These are phyloP conservation scores for Cruciata laevipes DNA, from an alignment of 257 asterid genomes.

Conservation along the genomic window DNA sequence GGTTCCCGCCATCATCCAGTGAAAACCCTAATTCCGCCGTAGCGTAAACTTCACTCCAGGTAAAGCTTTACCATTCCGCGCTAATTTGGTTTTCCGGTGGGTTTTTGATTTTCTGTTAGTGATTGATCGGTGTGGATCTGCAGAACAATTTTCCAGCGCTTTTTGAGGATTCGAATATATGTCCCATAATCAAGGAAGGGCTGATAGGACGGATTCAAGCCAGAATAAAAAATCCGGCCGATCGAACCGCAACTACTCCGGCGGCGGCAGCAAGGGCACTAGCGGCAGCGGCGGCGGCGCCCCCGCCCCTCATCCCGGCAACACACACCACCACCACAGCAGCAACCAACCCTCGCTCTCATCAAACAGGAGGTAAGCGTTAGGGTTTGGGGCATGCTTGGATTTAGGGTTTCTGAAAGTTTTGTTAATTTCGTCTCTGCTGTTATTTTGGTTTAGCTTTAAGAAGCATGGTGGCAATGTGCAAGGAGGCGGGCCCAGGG, in stretches of 20 bases:
- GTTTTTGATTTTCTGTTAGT: background rate
- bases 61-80: background rate
- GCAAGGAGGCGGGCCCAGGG: conserved; percentile 48
- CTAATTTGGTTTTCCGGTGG: conserved; percentile 3
- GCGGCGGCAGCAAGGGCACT: conserved; percentile 24
- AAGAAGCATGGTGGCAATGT: conserved; percentile 49
- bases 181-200: conserved; percentile 40
- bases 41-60: conserved; percentile 30
- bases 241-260: conserved; percentile 24
- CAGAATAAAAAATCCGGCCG: conserved; percentile 33
- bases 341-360: conserved; percentile 18
- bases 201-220: conserved; percentile 33
- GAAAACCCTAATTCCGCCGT: conserved; percentile 35
- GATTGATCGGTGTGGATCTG: conserved; percentile 50
- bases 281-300: conserved; percentile 33
- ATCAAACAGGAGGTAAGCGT: conserved; percentile 21
- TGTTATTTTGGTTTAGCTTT: conserved; percentile 23
- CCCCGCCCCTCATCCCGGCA: conserved; percentile 25
- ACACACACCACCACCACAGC: conserved; percentile 2
- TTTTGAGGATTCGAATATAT: conserved; percentile 31
- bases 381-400: conserved; percentile 11
- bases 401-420: conserved; percentile 20
- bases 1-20: conserved; percentile 44
- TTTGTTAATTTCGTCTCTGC: background rate
- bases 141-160: conserved; percentile 14